Percentiles rank a stretch among this genome's conserved stretches.
These are phyloP conservation scores for Chrysoporthe deuterocubensis DNA, from an alignment of 2,329 filamentous ascomycete species.

Conservation along the genomic window DNA sequence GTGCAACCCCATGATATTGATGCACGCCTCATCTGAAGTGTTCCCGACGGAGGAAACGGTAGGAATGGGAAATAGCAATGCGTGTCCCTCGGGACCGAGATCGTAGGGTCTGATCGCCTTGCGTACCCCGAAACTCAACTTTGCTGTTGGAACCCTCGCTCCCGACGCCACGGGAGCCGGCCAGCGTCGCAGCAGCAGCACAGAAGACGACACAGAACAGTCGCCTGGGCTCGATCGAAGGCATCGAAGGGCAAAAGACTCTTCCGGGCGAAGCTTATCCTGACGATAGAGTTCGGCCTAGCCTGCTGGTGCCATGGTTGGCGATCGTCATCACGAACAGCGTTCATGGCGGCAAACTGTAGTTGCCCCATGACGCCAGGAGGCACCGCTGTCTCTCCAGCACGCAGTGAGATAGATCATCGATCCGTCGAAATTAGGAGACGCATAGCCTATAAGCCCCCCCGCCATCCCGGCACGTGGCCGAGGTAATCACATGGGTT, in stretches of 20 bases:
- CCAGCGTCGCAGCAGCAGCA: conserved; percentile 2
- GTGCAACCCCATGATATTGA: conserved; percentile 5
- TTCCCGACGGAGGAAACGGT: neutral
- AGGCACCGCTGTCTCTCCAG: neutral
- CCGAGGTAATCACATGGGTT: neutral
- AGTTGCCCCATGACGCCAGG: neutral
- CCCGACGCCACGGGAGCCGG: conserved; percentile 6
- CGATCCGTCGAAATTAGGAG: too few relatives aligned
- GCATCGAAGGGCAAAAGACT: neutral
- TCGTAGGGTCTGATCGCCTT: conserved; percentile 4
- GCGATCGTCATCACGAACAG: neutral
- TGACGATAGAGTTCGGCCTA: conserved; percentile 1
- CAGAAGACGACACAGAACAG: neutral
- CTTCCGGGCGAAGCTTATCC: neutral
- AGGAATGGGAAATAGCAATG: conserved; percentile 6
- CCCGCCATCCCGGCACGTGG: neutral
- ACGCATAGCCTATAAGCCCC: neutral
- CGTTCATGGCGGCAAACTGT: neutral
- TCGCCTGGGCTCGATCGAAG: neutral
- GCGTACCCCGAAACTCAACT: neutral
- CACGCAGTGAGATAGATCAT: conserved; percentile 2
- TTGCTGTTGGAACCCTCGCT: neutral
- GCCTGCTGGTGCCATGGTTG: neutral
- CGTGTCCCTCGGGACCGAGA: neutral
- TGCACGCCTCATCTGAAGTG: conserved; percentile 5